A percentile compares a stretch with the other conserved stretches of the same genome.
These are phyloP conservation scores for Xylogone sp. DNA, from an alignment of 2,329 filamentous ascomycete genomes.

Conservation along the genomic window DNA sequence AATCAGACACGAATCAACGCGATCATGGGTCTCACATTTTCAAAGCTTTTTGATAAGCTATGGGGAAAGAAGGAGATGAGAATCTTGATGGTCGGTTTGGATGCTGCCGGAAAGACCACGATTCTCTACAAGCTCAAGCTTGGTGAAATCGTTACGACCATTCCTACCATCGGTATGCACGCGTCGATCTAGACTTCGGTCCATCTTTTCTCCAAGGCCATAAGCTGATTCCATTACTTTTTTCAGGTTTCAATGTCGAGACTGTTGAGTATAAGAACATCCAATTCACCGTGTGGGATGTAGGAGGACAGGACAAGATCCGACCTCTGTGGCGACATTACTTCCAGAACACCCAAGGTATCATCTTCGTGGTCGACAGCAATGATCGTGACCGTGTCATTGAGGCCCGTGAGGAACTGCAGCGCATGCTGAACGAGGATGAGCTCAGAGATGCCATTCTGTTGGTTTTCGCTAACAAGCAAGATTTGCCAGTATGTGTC, in stretches of 20 bases:
- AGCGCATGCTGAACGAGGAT: slow-evolving; percentile 98
- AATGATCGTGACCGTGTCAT: slow-evolving; percentile 98
- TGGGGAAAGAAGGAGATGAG: slow-evolving; percentile 99
- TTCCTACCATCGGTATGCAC: slow-evolving; percentile 95
- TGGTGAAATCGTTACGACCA: slow-evolving; percentile 97
- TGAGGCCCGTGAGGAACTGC: slow-evolving; percentile 93
- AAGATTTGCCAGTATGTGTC: slow-evolving; percentile 87
- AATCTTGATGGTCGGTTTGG: slow-evolving; percentile 99
- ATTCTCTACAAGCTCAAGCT: slow-evolving; percentile 99
- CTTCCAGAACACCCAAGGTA: slow-evolving; percentile 99
- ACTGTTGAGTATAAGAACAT: slow-evolving; percentile 99
- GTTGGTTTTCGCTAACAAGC: slow-evolving; percentile 99
- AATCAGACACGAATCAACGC: slow-evolving; percentile 31
- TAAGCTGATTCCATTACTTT: slow-evolving; percentile 1
- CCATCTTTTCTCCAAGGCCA: slow-evolving; percentile 8
- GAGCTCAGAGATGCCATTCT: slow-evolving; percentile 97
- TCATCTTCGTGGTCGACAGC: slow-evolving; percentile 99
- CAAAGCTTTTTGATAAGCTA: slow-evolving; percentile 92
- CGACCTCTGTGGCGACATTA: slow-evolving; percentile 99
- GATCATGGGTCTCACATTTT: slow-evolving; percentile 97
- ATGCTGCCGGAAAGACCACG: slow-evolving; percentile 99
- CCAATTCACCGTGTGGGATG: slow-evolving; percentile 99
- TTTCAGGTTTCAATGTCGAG: slow-evolving; percentile 95
- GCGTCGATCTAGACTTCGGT: slow-evolving; percentile 16
- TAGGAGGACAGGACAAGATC: slow-evolving; percentile 99